phyloP scores from a whole-genome alignment of 1,284 basidiomycete species.

The Xerocomus cyaneibrunnescens region DNA sequence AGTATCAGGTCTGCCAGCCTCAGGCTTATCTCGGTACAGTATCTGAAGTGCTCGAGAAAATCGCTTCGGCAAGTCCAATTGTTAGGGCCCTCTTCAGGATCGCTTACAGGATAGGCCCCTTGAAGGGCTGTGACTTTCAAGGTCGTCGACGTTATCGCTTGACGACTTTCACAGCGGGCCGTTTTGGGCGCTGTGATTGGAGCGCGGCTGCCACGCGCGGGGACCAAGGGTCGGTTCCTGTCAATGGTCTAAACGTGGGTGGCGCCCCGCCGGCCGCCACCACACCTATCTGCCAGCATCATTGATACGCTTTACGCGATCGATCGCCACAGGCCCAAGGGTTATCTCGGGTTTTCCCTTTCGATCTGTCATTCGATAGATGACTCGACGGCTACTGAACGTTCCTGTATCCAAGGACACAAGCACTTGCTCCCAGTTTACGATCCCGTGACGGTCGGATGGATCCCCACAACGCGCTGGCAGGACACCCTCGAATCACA shows the following conservation, averaged over 20 bases:
- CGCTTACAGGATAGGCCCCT: not conserved
- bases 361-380: not conserved
- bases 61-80: no score
- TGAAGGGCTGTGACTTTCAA: not conserved
- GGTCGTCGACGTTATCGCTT: not conserved
- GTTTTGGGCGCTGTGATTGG: not conserved
- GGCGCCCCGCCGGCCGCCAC: not conserved
- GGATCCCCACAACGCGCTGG: not conserved
- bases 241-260: not conserved
- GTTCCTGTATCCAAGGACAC: not conserved
- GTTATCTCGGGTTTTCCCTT: not conserved
- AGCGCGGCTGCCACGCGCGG: not conserved
- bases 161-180: not conserved
- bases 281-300: not conserved
- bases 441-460: not conserved
- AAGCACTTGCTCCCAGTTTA: not conserved
- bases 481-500: not conserved
- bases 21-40: no score
- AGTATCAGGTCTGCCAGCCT: no score
- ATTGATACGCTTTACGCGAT: not conserved
- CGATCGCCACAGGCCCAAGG: not conserved
- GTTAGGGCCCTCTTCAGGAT: no score
- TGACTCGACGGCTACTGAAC: not conserved
- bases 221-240: not conserved
- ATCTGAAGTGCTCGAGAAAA: no score